Evolutionary conservation across 2,329 filamentous ascomycete species (phyloP).

Genomic region (Knoxdaviesia proteae): DNA sequence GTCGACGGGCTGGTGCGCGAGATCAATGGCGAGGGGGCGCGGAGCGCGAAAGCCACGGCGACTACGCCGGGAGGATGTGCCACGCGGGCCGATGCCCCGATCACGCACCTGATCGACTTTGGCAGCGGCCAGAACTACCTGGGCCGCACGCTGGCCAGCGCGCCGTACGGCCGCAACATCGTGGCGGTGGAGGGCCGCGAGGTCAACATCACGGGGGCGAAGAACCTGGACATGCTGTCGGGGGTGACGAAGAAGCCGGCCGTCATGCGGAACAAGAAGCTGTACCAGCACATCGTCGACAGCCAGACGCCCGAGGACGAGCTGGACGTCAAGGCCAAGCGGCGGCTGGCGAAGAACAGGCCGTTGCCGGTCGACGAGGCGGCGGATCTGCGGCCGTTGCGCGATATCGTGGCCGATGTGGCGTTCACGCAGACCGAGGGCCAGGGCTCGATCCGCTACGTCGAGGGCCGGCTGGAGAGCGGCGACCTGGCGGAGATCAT

Average conservation of each 20-base stretch:
- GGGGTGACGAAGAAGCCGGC: conserved; percentile 53
- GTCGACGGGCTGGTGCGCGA: conserved; percentile 39
- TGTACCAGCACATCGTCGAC: conserved; percentile 36
- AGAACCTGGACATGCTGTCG: conserved; percentile 63
- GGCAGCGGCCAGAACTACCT: conserved; percentile 95
- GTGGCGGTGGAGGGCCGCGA: conserved; percentile 79
- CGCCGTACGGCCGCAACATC: conserved; percentile 69
- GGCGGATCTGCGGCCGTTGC: conserved; percentile 24
- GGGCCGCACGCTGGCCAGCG: conserved; percentile 64
- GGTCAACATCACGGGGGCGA: conserved; percentile 71
- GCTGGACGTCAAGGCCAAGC: conserved; percentile 14
- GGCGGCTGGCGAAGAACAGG: conserved; percentile 4
- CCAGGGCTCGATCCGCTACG: conserved; percentile 54
- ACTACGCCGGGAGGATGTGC: conserved; percentile 10
- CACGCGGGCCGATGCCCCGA: conserved; percentile 27
- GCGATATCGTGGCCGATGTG: conserved; percentile 20
- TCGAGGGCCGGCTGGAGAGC: conserved; percentile 52
- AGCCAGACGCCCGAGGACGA: conserved; percentile 24
- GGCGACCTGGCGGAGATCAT: conserved; percentile 51
- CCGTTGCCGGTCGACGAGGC: conserved; percentile 10
- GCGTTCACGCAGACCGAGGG: conserved; percentile 37
- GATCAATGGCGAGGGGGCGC: conserved; percentile 15
- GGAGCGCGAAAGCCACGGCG: too few relatives aligned
- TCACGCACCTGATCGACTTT: conserved; percentile 87
- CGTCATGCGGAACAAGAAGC: conserved; percentile 66